Conservation (phyloP, 805 yeast species). For the Zygoascus ofunaensis region DNA sequence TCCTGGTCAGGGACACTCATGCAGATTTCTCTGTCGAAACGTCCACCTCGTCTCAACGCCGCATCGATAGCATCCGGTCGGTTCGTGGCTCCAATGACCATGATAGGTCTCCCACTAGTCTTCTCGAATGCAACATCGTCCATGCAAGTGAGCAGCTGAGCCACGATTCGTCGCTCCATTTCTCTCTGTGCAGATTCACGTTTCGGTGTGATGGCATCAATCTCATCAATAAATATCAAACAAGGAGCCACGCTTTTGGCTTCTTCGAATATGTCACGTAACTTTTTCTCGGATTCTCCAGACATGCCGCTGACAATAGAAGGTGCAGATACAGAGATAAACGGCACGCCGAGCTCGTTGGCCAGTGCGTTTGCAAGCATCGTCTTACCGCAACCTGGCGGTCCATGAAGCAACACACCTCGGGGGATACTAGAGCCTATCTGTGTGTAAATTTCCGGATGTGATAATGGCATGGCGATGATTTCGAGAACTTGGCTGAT, state of each 20-base stretch:
- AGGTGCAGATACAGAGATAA: conserved; percentile 86
- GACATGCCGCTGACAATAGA: conserved; percentile 97
- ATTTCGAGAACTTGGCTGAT: conserved; percentile 80
- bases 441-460: conserved; percentile 80
- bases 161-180: conserved; percentile 95
- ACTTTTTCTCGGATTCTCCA: conserved; percentile 94
- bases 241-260: conserved; percentile 89
- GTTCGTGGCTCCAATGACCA: conserved; percentile 92
- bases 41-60: conserved; percentile 91
- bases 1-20: conserved; percentile 89
- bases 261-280: conserved; percentile 87
- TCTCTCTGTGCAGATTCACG: conserved; percentile 97
- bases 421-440: conserved; percentile 95
- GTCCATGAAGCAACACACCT: conserved; percentile 91
- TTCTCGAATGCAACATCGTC: conserved; percentile 84
- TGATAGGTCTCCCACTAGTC: conserved; percentile 87
- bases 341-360: conserved; percentile 89
- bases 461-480: conserved; percentile 83
- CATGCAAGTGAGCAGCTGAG: conserved; percentile 88
- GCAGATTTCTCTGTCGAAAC: conserved; percentile 92
- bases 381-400: conserved; percentile 93
- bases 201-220: conserved; percentile 96
- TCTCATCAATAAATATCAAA: conserved; percentile 86
- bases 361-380: conserved; percentile 91
- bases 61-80: conserved; percentile 93